Evolutionary conservation across 257 asterid species (phyloP).

Genomic region (Datura wrightii): DNA sequence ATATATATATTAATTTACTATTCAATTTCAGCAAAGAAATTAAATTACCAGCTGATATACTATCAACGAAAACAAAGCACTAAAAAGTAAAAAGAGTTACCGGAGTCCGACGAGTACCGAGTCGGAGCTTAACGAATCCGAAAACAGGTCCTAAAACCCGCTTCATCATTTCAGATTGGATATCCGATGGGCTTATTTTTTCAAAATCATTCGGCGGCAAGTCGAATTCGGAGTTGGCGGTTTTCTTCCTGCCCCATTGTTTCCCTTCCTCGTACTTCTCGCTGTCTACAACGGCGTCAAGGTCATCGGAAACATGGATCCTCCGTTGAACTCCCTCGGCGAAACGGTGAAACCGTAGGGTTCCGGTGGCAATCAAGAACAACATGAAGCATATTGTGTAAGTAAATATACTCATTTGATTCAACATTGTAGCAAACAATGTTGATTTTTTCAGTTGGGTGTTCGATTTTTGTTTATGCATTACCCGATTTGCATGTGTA

Average conservation of each 20-base stretch:
- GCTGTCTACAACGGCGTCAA: conserved; percentile 81
- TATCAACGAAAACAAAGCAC: not conserved
- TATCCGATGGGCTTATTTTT: conserved; percentile 51
- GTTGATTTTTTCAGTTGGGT: not conserved
- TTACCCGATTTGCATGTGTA: not conserved
- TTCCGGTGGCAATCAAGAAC: conserved; percentile 49
- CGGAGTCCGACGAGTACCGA: conserved; percentile 67
- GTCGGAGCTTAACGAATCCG: conserved; percentile 91
- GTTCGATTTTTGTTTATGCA: not conserved
- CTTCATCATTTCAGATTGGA: conserved; percentile 78
- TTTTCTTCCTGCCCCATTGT: conserved; percentile 75
- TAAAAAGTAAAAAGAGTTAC: conserved; percentile 42
- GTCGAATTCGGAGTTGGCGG: conserved; percentile 56
- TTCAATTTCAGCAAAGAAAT: not conserved
- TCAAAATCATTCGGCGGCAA: conserved; percentile 71
- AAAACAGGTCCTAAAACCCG: conserved; percentile 77
- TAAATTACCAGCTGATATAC: not conserved
- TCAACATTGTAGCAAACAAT: not conserved
- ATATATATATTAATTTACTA: not conserved
- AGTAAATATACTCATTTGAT: not conserved
- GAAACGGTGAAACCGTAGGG: conserved; percentile 37
- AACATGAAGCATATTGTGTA: conserved; percentile 38
- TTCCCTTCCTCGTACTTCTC: conserved; percentile 89
- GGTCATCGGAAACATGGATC: conserved; percentile 82
- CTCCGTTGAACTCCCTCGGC: conserved; percentile 55